These are phyloP conservation scores for Alloteropsis semialata DNA, from an alignment of 176 grass and related monocot species.

Conservation along the genomic window DNA sequence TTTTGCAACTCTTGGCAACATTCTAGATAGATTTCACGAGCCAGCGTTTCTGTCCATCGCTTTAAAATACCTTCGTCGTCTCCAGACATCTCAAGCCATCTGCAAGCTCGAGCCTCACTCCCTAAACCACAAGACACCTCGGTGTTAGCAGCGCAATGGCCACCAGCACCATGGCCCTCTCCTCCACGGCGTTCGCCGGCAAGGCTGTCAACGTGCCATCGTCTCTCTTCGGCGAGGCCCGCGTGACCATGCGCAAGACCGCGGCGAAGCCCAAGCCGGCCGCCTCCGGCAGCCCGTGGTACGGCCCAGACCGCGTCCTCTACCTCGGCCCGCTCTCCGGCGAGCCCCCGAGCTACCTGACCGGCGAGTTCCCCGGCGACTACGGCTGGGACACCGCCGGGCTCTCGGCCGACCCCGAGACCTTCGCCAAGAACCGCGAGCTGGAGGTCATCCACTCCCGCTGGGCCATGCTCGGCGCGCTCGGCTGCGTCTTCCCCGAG, in stretches of 20 bases:
- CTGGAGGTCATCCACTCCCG: slow-evolving; percentile 83
- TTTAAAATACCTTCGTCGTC: slow-evolving; percentile 21
- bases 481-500: slow-evolving; percentile 91
- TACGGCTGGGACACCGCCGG: slow-evolving; percentile 93
- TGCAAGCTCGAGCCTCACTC: background rate
- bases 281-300: slow-evolving; percentile 71
- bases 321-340: slow-evolving; percentile 87
- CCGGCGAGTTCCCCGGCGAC: slow-evolving; percentile 84
- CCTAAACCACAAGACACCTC: background rate
- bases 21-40: background rate
- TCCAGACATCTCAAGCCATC: slow-evolving; percentile 12
- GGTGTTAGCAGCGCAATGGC: slow-evolving; percentile 16
- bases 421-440: slow-evolving; percentile 91
- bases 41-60: background rate
- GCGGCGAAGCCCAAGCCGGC: slow-evolving; percentile 35
- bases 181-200: slow-evolving; percentile 53
- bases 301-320: slow-evolving; percentile 76
- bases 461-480: no score
- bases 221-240: slow-evolving; percentile 27
- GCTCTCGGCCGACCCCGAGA: slow-evolving; percentile 76
- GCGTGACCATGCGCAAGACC: slow-evolving; percentile 70
- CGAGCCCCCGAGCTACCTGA: slow-evolving; percentile 76
- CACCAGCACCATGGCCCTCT: slow-evolving; percentile 62
- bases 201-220: slow-evolving; percentile 42
- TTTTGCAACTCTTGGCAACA: background rate